Evolutionary conservation across 129 eudicot genomes (phyloP).

Genomic region (Calendula officinalis): DNA sequence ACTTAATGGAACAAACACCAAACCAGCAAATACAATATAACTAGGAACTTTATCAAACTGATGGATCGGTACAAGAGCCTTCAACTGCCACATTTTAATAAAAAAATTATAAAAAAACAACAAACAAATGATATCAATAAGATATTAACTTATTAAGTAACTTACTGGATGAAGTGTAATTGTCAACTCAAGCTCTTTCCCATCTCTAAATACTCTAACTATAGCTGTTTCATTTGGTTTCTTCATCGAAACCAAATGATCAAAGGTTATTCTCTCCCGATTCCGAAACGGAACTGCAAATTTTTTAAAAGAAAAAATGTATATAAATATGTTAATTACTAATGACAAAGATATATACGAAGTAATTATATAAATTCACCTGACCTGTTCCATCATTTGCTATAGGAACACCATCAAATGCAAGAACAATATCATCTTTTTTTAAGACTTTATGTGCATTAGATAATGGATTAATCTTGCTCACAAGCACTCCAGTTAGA

Average conservation of each 20-base stretch:
- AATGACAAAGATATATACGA: too few species aligned
- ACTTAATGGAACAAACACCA: slow-evolving; percentile 74
- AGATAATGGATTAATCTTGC: slow-evolving; percentile 83
- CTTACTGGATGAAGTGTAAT: slow-evolving; percentile 81
- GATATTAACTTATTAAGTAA: too few species aligned
- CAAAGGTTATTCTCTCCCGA: slow-evolving; percentile 89
- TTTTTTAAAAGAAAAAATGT: background rate
- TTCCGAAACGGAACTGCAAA: slow-evolving; percentile 89
- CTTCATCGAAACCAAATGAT: slow-evolving; percentile 96
- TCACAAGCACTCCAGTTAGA: slow-evolving; percentile 84
- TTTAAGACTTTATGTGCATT: slow-evolving; percentile 65
- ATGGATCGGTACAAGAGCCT: slow-evolving; percentile 91
- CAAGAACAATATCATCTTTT: slow-evolving; percentile 85
- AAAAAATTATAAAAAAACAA: background rate
- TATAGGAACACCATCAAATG: slow-evolving; percentile 87
- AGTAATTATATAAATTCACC: too few species aligned
- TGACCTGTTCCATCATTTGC: slow-evolving; percentile 99
- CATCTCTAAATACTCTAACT: slow-evolving; percentile 68
- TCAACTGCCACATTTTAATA: slow-evolving; percentile 45
- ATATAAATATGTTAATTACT: too few species aligned
- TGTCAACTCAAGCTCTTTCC: slow-evolving; percentile 65
- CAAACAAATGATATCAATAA: slow-evolving; percentile 5
- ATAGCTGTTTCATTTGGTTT: slow-evolving; percentile 88
- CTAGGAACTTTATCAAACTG: slow-evolving; percentile 94
- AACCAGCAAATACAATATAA: slow-evolving; percentile 94